Conservation (phyloP, 2,329 filamentous ascomycete genomes). For the Trichoderma koningiopsis region DNA sequence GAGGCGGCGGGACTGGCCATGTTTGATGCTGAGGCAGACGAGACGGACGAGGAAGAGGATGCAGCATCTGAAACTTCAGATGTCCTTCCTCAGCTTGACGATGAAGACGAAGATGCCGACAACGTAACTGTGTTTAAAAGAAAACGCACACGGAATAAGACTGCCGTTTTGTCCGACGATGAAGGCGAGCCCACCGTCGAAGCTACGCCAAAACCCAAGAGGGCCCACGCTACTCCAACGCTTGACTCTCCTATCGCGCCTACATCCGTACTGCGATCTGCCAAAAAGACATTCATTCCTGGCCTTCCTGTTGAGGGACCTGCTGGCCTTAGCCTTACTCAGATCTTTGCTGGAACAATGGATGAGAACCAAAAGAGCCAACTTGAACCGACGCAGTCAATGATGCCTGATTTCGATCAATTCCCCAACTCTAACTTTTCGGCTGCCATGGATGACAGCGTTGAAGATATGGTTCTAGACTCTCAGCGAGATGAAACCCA, state of each 20-base stretch:
- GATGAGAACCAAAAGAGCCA: conserved; percentile 58
- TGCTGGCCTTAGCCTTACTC: conserved; percentile 74
- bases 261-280: conserved; percentile 67
- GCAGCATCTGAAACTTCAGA: conserved; percentile 41
- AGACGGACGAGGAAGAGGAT: conserved; percentile 30
- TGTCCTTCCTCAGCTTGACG: conserved; percentile 35
- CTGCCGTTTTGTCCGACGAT: conserved; percentile 63
- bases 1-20: conserved; percentile 30
- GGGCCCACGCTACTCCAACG: conserved; percentile 45
- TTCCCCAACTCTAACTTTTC: conserved; percentile 64
- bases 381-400: conserved; percentile 45
- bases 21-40: conserved; percentile 44
- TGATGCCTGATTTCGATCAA: conserved; percentile 59
- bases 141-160: conserved; percentile 54
- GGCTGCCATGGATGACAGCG: conserved; percentile 56
- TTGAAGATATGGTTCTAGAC: conserved; percentile 55
- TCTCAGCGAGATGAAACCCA: conserved; percentile 45
- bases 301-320: conserved; percentile 63
- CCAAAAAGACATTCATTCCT: conserved; percentile 70
- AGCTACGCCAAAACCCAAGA: conserved; percentile 55
- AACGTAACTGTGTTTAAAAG: conserved; percentile 45
- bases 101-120: conserved; percentile 41
- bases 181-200: conserved; percentile 42
- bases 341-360: conserved; percentile 90
- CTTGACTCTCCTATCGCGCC: conserved; percentile 57